These are phyloP conservation scores for Ogataea haglerorum DNA, from an alignment of 805 yeast genomes.

Conservation along the genomic window DNA sequence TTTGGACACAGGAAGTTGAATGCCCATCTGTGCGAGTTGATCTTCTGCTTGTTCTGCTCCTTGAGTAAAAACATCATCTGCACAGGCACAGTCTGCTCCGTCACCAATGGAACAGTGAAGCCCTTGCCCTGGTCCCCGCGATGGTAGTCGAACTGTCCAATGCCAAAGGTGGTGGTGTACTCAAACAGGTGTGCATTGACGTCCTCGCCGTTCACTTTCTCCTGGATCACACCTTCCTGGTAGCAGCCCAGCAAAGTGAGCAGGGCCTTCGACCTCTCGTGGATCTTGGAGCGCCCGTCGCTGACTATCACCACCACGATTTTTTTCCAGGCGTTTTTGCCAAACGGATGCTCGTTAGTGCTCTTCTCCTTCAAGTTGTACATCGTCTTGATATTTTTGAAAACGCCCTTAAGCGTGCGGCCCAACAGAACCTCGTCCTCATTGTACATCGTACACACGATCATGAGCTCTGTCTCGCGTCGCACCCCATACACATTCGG, in stretches of 20 bases:
- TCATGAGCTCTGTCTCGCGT: slow-evolving; percentile 78
- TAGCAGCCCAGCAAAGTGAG: slow-evolving; percentile 83
- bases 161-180: slow-evolving; percentile 87
- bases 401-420: slow-evolving; percentile 83
- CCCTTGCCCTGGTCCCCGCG: slow-evolving; percentile 47
- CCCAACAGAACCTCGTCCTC: slow-evolving; percentile 83
- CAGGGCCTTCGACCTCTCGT: slow-evolving; percentile 73
- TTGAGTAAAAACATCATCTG: slow-evolving; percentile 85
- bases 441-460: slow-evolving; percentile 88
- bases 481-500: slow-evolving; percentile 73
- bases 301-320: slow-evolving; percentile 83
- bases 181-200: slow-evolving; percentile 90
- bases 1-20: slow-evolving; percentile 86
- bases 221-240: slow-evolving; percentile 93
- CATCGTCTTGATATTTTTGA: slow-evolving; percentile 79
- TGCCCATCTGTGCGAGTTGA: slow-evolving; percentile 96
- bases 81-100: slow-evolving; percentile 67
- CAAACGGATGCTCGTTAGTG: slow-evolving; percentile 68
- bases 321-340: slow-evolving; percentile 90
- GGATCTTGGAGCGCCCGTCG: slow-evolving; percentile 85
- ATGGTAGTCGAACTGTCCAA: slow-evolving; percentile 41
- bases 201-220: slow-evolving; percentile 73
- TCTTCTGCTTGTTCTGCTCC: slow-evolving; percentile 84
- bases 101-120: slow-evolving; percentile 56
- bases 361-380: slow-evolving; percentile 41